Evolutionary conservation across 495 filamentous ascomycete genomes (phyloP), one percentile per base, ranked within the genome.

Genomic region (Chaetomium cochliodes): DNA sequence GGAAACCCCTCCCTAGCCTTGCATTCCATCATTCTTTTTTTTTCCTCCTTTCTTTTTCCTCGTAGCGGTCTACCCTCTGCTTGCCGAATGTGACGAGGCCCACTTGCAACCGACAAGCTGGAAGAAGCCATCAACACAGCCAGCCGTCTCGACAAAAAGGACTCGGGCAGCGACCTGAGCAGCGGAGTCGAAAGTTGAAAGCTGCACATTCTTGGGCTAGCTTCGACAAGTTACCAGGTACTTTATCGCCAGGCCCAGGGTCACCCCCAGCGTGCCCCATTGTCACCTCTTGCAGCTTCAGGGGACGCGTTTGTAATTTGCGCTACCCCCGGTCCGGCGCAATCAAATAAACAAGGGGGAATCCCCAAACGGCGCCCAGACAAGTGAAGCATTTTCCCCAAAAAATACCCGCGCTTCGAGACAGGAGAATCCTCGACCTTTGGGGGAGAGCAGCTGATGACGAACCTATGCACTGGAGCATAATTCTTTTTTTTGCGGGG

Each of bases 291-390:
- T 52, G 55, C 28, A 58, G 52, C 58, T 63, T 69, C 74, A 75
- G 72, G 70, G 72, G 72, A 73, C 67, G 73, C 71, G 73, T 75
- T 73, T 69, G 71, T 69, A 72, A 76, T 75, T 75, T 75, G 69
- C 72, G 67, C 58, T 67, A 3, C 65, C 74, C 73, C 71, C 41
- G 63, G 71, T 71, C 69, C 69, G 53, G 60, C 64, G 68, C 74
- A 75, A 75, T 75, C 73, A 76, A 76, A 76, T 76, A 75, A 75
- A 75, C 74, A 72, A 75, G 71, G 70, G 62, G 65, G n/a, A 47
- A 23, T 63, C 39, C 68, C 65, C 68, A 67, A 61, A 44, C 50
- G 33, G 30, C 42, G 49, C 61, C 67, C 54, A 62, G 56, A 60
- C 67, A 67, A 67, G 57, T 54, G 52, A 58, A 64, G 53, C 54